Conservation (phyloP, 1,139 yeast genomes). For the Pneumocystis murina region DNA sequence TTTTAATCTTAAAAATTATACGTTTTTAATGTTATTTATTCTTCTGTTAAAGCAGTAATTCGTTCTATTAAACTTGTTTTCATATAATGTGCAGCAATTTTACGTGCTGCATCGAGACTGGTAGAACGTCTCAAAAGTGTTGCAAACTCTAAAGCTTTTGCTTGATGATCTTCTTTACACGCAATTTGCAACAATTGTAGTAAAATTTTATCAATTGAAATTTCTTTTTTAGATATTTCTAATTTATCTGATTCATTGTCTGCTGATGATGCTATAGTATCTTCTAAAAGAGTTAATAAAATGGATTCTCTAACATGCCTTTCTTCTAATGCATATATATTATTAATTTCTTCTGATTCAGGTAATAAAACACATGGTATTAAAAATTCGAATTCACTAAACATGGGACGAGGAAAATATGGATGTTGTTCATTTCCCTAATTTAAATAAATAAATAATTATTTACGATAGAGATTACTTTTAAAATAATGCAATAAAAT, state of each 20-base stretch:
- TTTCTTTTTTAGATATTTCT: conserved; percentile 30
- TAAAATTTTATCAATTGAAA: conserved; percentile 48
- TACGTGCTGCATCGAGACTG: conserved; percentile 69
- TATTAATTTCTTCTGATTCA: conserved; percentile 18
- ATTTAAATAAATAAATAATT: conserved; percentile 15
- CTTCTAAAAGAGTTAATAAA: conserved; percentile 15
- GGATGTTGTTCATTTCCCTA: conserved; percentile 29
- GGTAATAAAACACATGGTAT: conserved; percentile 35
- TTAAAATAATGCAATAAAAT: conserved; percentile 58
- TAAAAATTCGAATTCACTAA: conserved; percentile 57
- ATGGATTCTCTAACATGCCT: conserved; percentile 14
- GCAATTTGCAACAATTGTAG: conserved; percentile 63
- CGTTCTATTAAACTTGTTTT: conserved; percentile 45
- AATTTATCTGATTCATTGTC: conserved; percentile 18
- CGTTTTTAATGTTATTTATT: background rate
- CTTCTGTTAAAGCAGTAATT: background rate
- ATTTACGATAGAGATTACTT: conserved; percentile 29
- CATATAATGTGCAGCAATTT: conserved; percentile 70
- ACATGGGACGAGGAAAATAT: conserved; percentile 62
- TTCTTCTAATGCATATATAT: conserved; percentile 21
- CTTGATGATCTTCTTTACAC: conserved; percentile 50
- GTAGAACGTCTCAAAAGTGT: conserved; percentile 57
- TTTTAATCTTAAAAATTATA: background rate
- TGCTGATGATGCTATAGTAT: conserved; percentile 17
- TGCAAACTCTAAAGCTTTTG: conserved; percentile 57